Evolutionary conservation across 2,329 filamentous ascomycete species (phyloP), one percentile per base, ranked within the genome.

Genomic region (Bimuria novae-zelandiae): DNA sequence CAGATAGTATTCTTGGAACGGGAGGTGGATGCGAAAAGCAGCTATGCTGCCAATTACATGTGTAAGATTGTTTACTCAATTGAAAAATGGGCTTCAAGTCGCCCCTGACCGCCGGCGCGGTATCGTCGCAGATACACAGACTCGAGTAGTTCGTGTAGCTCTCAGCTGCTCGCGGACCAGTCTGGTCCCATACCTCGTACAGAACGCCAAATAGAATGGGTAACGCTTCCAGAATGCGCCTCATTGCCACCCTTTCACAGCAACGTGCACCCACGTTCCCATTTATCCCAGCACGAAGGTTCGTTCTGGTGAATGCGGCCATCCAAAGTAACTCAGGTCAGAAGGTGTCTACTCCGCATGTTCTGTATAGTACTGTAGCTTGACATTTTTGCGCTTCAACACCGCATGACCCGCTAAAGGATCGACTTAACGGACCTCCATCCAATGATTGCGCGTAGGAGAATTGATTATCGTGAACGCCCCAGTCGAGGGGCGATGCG

Each of bases 191-290:
- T 30, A 35, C 29, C n/a, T 36, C 11, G 30, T 25, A 35, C 43
- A 36, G 4, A 14, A 36, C n/a, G 30, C 19, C 43, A 30, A 36
- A 19, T 11, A 33, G 16, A 6, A 12, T 27, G 29, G 10, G 12
- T 19, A 21, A 33, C 29, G 6, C 30, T 46, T 46, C 30, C 27
- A 46, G 43, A 36, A 36, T 17, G 12, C 43, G 21, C 43, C 19
- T 46, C 29, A 21, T 35, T 25, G 30, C 29, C n/a, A 27, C 30
- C 30, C 43, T 46, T 2, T 27, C 43, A 46, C 30, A 46, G 43
- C 19, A 46, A 46, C 43, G 43, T 46, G 30, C n/a, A 5, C 19
- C 43, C 43, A 46, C 43, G 43, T 25, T 46, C 19, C 12, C n/a
- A 19, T 14, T 6, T 4, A 21, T 35, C 21, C 43, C 41, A 23